Evolutionary conservation across 805 yeast genomes (phyloP), one percentile per base, ranked within the genome.

Genomic region (Candida insectorum): DNA sequence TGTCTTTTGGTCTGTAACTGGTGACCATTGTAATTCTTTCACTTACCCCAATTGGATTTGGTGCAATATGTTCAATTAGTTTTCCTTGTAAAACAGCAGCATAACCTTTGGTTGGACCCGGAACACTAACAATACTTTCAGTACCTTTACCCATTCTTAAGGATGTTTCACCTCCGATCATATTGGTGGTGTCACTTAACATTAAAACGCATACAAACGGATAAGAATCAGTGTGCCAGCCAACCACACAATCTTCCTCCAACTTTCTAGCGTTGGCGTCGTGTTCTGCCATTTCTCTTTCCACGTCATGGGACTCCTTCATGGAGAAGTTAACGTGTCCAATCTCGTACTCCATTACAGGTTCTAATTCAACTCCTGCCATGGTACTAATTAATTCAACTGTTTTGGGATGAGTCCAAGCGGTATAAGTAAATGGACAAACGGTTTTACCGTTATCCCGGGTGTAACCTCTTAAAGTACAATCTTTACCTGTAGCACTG

Each of bases 181-280:
- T 76, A 28, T 62, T 54, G 2, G 69, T 43, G 6, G 83, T 77
- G 47, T 77, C 81, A 19, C 77, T 69, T 28, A 77, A 49, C 84
- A 77, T 77, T 40, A 77, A 60, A 11, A 77, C 83, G 54, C 81
- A 77, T 13, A 77, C 82, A 49, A 75, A 75, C 11, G 81, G 82
- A 36, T 75, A 76, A n/a, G 78, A 68, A 49, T 77, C 84, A 34
- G 60, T 52, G 58, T 77, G 83, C 84, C 84, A 77, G 19, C 75
- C 74, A 22, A 76, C 79, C 26, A 76, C 65, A 15, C 77, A 80
- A 9, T 77, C 76, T 14, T 53, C 49, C 2, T 45, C 48, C 24
- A 42, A 34, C 5, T 47, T 39, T 31, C 40, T 24, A 3, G 40
- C 26, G 9, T 53, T 37, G 4, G 13, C 18, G 16, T 27, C 24